Conservation (phyloP, 768 basidiomycete genomes). For the Serendipita sp. region DNA sequence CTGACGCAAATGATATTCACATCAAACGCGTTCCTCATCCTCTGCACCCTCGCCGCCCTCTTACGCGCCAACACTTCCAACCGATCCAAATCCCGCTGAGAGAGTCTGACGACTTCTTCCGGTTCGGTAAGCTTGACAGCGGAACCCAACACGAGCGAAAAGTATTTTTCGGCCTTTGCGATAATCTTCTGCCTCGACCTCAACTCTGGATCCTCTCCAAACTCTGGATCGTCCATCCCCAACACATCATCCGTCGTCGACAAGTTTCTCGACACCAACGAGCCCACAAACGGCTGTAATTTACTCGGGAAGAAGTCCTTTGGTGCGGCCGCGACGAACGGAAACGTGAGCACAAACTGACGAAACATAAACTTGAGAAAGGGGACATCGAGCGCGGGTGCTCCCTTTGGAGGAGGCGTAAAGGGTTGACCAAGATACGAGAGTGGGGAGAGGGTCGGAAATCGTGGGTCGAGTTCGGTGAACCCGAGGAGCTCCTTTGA, state of each 20-base stretch:
- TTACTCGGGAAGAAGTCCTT: slow-evolving; percentile 87
- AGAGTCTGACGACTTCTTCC: slow-evolving; percentile 83
- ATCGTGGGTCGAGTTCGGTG: slow-evolving; percentile 28
- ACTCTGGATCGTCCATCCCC: slow-evolving; percentile 17
- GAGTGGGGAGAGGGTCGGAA: slow-evolving; percentile 42
- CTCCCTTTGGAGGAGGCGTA: slow-evolving; percentile 44
- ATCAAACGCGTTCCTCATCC: slow-evolving; percentile 49
- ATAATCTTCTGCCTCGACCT: slow-evolving; percentile 53
- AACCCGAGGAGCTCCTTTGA: slow-evolving; percentile 58
- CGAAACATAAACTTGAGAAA: slow-evolving; percentile 81
- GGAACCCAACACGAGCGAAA: slow-evolving; percentile 64
- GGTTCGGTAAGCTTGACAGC: slow-evolving; percentile 68
- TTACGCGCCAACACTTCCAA: slow-evolving; percentile 57
- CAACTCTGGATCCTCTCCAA: slow-evolving; percentile 31
- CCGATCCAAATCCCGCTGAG: slow-evolving; percentile 66
- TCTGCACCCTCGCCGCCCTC: slow-evolving; percentile 33
- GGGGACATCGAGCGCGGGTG: slow-evolving; percentile 55
- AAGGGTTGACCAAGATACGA: slow-evolving; percentile 86
- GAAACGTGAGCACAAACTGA: slow-evolving; percentile 87
- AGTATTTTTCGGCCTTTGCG: slow-evolving; percentile 67
- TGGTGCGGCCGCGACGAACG: slow-evolving; percentile 81
- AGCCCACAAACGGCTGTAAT: slow-evolving; percentile 84
- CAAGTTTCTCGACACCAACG: slow-evolving; percentile 66
- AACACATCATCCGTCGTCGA: slow-evolving; percentile 37
- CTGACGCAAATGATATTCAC: slow-evolving; percentile 86